These are phyloP conservation scores for Penicillium waksmanii DNA, from an alignment of 495 filamentous ascomycete species.

Conservation along the genomic window DNA sequence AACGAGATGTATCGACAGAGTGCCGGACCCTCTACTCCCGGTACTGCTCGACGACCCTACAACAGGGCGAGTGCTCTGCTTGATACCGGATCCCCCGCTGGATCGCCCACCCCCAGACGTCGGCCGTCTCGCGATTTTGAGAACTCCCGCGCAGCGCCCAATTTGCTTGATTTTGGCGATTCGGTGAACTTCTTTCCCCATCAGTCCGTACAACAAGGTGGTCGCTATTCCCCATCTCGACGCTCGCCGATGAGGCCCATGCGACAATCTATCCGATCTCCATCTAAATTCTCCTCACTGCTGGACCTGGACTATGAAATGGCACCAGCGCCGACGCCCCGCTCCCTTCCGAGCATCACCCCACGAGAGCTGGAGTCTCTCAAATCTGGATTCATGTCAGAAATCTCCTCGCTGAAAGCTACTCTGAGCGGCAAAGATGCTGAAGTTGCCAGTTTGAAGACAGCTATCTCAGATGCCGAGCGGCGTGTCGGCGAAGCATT, in stretches of 20 bases:
- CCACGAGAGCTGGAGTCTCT: constrained; percentile 89
- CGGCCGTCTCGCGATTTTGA: constrained; percentile 61
- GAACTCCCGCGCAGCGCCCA: constrained; percentile 39
- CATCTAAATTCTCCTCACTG: constrained; percentile 51
- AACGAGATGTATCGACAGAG: constrained; percentile 23
- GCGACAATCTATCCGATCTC: constrained; percentile 41
- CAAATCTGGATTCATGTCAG: constrained; percentile 84
- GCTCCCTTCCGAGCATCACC: constrained; percentile 87
- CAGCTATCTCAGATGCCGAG: constrained; percentile 85
- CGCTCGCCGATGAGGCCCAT: constrained; percentile 43
- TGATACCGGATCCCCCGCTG: constrained; percentile 44
- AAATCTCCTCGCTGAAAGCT: constrained; percentile 88
- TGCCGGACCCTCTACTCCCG: constrained; percentile 39
- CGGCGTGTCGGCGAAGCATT: constrained; percentile 84
- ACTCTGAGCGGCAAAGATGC: constrained; percentile 89
- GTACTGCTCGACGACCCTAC: constrained; percentile 35
- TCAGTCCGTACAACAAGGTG: constrained; percentile 41
- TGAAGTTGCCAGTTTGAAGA: constrained; percentile 81
- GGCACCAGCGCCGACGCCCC: constrained; percentile 84
- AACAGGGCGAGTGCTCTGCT: constrained; percentile 36
- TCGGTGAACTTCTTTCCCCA: constrained; percentile 63
- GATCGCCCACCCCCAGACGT: constrained; percentile 64
- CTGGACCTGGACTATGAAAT: constrained; percentile 82
- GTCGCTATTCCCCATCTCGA: constrained; percentile 48
- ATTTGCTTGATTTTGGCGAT: constrained; percentile 85